Percentiles rank a stretch among this genome's conserved stretches.
Evolutionary conservation across 805 yeast genomes (phyloP).

Genomic region (Saturnispora ahearnii): DNA sequence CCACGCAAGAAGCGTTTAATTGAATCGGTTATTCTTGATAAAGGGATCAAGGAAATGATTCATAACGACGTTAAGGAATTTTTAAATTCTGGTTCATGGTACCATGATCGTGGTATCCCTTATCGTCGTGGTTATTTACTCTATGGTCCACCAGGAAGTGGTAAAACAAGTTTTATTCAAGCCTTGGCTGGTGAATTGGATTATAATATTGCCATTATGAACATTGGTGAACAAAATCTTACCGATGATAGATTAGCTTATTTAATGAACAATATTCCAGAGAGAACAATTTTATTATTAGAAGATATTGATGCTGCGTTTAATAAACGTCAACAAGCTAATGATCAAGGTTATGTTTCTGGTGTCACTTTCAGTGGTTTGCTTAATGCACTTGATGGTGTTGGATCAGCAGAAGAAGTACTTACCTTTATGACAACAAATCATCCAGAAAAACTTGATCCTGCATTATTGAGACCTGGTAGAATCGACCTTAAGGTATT

Average conservation of each 20-base stretch:
- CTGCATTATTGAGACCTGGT: conserved; percentile 92
- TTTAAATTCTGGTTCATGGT: conserved; percentile 77
- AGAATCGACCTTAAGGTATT: conserved; percentile 78
- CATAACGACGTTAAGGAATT: conserved; percentile 73
- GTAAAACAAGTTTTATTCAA: conserved; percentile 92
- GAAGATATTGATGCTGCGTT: conserved; percentile 98
- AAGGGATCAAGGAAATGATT: conserved; percentile 58
- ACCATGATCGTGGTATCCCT: conserved; percentile 93
- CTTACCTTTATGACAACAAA: conserved; percentile 97
- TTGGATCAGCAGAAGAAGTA: conserved; percentile 94
- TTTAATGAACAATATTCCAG: conserved; percentile 92
- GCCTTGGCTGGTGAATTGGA: conserved; percentile 95
- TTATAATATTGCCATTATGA: conserved; percentile 88
- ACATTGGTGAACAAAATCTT: conserved; percentile 79
- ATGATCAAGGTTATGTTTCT: conserved; percentile 68
- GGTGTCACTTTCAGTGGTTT: conserved; percentile 95
- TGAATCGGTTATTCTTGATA: conserved; percentile 79
- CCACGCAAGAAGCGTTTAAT: conserved; percentile 81
- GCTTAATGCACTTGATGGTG: conserved; percentile 92
- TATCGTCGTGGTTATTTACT: conserved; percentile 89
- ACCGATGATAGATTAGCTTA: conserved; percentile 94
- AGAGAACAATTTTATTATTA: conserved; percentile 69
- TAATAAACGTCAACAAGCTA: conserved; percentile 64
- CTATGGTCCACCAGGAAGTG: conserved; percentile 97
- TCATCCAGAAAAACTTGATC: conserved; percentile 89